A percentile compares a stretch with the other conserved stretches of the same genome.
phyloP scores from a whole-genome alignment of 306 rosid genomes.

The Rosa chinensis region DNA sequence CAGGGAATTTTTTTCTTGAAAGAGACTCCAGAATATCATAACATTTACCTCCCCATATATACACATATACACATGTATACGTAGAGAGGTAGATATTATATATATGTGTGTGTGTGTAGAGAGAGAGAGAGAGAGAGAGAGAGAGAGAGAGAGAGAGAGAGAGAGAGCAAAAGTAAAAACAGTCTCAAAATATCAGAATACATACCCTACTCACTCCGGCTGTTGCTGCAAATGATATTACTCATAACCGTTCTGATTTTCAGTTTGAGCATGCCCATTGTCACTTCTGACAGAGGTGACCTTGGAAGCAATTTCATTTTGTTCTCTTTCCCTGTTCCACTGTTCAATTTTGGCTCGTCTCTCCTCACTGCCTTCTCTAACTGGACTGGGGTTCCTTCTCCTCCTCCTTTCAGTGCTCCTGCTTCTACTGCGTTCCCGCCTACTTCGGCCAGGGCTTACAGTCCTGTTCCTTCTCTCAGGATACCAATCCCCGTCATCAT shows the following conservation, averaged over 20 bases:
- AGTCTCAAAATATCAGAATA: slow-evolving; percentile 32
- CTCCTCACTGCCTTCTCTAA: slow-evolving; percentile 81
- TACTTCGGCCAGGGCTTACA: slow-evolving; percentile 51
- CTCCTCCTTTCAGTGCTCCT: slow-evolving; percentile 48
- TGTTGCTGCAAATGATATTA: slow-evolving; percentile 31
- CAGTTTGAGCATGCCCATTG: slow-evolving; percentile 27
- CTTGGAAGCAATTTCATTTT: slow-evolving; percentile 34
- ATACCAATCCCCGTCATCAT: slow-evolving; percentile 65
- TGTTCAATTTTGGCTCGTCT: slow-evolving; percentile 84
- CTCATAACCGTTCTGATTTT: slow-evolving; percentile 34
- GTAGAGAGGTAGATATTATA: neutral
- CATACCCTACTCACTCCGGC: slow-evolving; percentile 27
- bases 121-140: slow-evolving; percentile 31
- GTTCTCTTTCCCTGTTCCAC: slow-evolving; percentile 81
- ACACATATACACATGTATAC: neutral
- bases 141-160: slow-evolving; percentile 36
- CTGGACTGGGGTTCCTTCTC: slow-evolving; percentile 57
- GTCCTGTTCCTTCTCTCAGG: slow-evolving; percentile 61
- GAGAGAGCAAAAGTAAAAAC: slow-evolving; percentile 34
- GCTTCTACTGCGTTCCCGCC: slow-evolving; percentile 53
- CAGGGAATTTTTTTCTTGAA: slow-evolving; percentile 28
- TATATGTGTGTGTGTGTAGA: too few species aligned
- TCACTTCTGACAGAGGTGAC: slow-evolving; percentile 25
- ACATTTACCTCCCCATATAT: neutral
- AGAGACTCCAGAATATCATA: slow-evolving; percentile 10